Evolutionary conservation across 768 basidiomycete species (phyloP).

Genomic region (Auriscalpium orientale): DNA sequence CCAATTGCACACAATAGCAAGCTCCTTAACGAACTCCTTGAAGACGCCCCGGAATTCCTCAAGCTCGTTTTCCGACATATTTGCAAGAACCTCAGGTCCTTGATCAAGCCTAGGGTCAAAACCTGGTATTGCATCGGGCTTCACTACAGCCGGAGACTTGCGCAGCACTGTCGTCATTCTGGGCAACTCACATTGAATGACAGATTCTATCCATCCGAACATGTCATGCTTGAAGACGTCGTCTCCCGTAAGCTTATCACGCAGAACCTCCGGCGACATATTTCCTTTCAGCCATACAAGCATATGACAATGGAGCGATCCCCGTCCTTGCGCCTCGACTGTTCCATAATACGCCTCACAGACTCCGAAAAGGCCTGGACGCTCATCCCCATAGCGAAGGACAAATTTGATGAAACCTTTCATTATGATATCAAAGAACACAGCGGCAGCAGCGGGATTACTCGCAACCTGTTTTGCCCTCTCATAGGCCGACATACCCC

Average conservation of each 20-base stretch:
- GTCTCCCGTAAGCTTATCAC: not conserved
- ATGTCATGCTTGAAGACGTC: not conserved
- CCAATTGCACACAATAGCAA: not conserved
- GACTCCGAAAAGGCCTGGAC: conserved; percentile 27
- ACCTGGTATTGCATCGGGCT: not conserved
- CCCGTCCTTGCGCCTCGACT: conserved; percentile 32
- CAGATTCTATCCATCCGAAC: not conserved
- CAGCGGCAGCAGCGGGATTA: conserved; percentile 32
- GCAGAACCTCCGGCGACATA: not conserved
- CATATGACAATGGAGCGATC: conserved; percentile 35
- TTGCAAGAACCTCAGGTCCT: not conserved
- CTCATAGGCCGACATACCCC: conserved; percentile 20
- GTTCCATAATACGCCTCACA: conserved; percentile 32
- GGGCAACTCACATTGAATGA: not conserved
- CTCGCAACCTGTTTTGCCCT: conserved; percentile 27
- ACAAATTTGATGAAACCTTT: conserved; percentile 26
- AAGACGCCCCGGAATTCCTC: not conserved
- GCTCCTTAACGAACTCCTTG: not conserved
- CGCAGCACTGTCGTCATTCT: not conserved
- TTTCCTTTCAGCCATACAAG: not conserved
- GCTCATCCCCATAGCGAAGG: not conserved
- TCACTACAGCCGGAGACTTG: not conserved
- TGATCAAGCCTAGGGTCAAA: not conserved
- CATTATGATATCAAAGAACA: conserved; percentile 37
- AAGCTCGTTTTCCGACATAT: not conserved